A percentile compares a stretch with the other conserved stretches of the same genome.
Evolutionary conservation across 2,329 filamentous ascomycete genomes (phyloP).

Genomic region (Trichoderma hamatum): DNA sequence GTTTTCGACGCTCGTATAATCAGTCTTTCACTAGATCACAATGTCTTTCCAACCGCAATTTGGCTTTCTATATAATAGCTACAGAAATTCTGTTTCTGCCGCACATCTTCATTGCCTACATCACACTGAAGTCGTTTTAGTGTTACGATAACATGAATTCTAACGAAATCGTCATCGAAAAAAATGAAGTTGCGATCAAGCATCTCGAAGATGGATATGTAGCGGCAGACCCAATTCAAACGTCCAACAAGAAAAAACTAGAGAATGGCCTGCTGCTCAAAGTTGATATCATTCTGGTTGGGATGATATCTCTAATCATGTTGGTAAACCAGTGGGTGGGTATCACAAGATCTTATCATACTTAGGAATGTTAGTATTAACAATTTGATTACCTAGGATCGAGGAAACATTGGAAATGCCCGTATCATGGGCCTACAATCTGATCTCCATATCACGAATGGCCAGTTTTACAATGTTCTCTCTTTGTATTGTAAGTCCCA

Average conservation of each 20-base stretch:
- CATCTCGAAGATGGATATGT: not conserved
- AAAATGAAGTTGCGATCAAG: not conserved
- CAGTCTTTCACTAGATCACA: not conserved
- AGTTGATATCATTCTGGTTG: not conserved
- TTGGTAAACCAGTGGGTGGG: not conserved
- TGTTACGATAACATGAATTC: not conserved
- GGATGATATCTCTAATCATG: not conserved
- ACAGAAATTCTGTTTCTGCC: not conserved
- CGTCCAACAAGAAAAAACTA: not conserved
- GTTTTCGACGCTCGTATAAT: not conserved
- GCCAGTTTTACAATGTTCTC: constrained; percentile 1
- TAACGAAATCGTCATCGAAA: not conserved
- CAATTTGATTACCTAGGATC: not conserved
- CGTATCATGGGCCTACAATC: not conserved
- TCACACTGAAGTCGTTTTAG: not conserved
- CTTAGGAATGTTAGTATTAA: not conserved
- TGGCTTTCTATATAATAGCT: not conserved
- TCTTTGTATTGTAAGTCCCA: constrained; percentile 3
- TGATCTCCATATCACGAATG: constrained; percentile 3
- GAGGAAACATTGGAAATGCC: constrained; percentile 14
- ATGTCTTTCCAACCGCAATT: not conserved
- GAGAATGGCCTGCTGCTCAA: not conserved
- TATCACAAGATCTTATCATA: not conserved
- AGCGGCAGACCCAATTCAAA: not conserved
- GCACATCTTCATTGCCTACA: not conserved